Base-by-base conservation (phyloP, 192 early-diverging fungal species). In the Gigaspora rosea region DNA sequence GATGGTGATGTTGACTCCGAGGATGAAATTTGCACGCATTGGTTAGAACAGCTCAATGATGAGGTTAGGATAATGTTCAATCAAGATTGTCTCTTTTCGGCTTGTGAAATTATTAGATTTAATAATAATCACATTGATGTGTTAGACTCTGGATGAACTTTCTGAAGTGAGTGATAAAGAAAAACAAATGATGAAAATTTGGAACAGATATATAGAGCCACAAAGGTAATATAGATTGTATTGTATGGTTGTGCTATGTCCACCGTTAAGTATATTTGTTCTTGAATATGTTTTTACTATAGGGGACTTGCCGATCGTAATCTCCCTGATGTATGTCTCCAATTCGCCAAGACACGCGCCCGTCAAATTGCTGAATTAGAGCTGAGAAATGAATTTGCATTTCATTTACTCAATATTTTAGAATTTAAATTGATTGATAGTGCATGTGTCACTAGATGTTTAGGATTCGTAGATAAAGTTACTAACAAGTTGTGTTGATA, bases 151-250 rank as follows among this genome's bases (percentile, higher is more conserved):
- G 41, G 63, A 76, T 36, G 74, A 76, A 65, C 16, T 58, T 32
- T 22, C 59, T 65, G 62, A 76, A 15, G 10, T 65, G 8, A 64
- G 35, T 62, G 57, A 76, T 52, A 49, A 57, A 36, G 74, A 76
- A 32, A 76, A 76, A 64, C 15, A 49, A 62, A 57, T 76, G 47
- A 76, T 76, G 63, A 76, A 65, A 20, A 62, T 76, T 12, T 76
- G 74, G 74, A 76, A 76, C 33, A 76, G 74, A 47, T 59, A 49
- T 11, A 49, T 76, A 51, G 59, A 62, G 51, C 74, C 59, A 52
- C 32, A 65, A 35, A 65, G 15, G 74, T 76, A 76, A 27, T 41
- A 6, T 41, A 27, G 8, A 11, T 22, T 52, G 1, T 71, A 61
- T 48, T 32, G 33, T 49, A 47, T 33, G 49, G n/a, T 15, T 54